Base-by-base conservation (phyloP, 495 filamentous ascomycete genomes). In the Extremus antarcticus region DNA sequence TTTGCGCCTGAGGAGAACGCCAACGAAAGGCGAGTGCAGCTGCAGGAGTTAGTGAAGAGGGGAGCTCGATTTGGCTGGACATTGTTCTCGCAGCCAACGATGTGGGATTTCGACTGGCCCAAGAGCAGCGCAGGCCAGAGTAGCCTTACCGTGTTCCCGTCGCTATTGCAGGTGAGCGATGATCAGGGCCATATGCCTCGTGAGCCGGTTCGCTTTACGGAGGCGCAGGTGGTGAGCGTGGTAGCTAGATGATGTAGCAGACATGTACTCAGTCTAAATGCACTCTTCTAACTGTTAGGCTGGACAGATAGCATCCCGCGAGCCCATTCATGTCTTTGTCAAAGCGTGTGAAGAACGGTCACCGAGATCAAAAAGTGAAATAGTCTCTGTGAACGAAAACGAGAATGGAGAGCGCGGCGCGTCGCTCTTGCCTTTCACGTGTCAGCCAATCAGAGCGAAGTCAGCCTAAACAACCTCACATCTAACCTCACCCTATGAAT, bases 41-140 rank as follows among this genome's bases (percentile, higher is more conserved):
- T 72, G 25, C 60, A 65, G 29, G 68, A 65, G 51, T 64, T 72
- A 17, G 55, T 70, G 24, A 65, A 64, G 45, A 60, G 68, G 2
- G 65, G 62, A 0, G 68, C 66, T 17, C 51, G 55, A 20, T 71
- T 69, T 59, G 69, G 61, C 23, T 72, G 66, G 57, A 55, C 65
- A 11, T 55, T 72, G 22, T 72, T 72, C 53, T 59, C 64, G 11
- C 68, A 72, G 56, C 69, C 67, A 3, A 63, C 64, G 46, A 43
- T 53, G 1, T 71, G 57, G 54, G 29, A 48, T 4, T 68, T 72
- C 25, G 67, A 70, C 25, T 72, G 63, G 62, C 1, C 25, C 51
- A 29, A 51, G 29, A 7, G 29, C 29, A 35, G 29, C 7, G 29
- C 29, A 35, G 29, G 62, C 49, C 17, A 51, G 4, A 64, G 62